phyloP scores from a whole-genome alignment of 371 early-diverging fungal genomes.

The Mortierella sp. region DNA sequence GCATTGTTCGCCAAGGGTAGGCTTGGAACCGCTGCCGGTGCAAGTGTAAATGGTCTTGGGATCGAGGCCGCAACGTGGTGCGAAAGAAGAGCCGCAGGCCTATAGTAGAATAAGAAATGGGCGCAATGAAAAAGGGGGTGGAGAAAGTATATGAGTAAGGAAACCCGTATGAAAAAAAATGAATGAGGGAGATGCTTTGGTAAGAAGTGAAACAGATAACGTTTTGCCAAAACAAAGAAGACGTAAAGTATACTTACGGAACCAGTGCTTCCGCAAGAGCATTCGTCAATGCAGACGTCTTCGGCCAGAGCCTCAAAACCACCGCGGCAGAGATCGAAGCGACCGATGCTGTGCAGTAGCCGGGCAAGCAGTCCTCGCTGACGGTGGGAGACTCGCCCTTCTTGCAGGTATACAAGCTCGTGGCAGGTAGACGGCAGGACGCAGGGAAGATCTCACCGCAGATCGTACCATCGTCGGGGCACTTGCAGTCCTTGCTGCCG shows the following conservation, averaged over 20 bases:
- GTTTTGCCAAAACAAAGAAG: neutral
- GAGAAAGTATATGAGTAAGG: too few species aligned
- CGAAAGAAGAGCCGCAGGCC: conserved; percentile 26
- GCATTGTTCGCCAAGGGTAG: neutral
- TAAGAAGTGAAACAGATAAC: too few species aligned
- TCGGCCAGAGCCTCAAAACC: neutral
- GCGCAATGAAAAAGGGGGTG: neutral
- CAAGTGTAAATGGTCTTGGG: neutral
- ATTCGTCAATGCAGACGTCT: conserved; percentile 3
- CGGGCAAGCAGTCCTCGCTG: conserved; percentile 5
- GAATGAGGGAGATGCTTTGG: neutral
- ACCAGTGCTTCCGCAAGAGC: conserved; percentile 10
- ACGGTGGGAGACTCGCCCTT: conserved; percentile 4
- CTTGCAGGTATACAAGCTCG: conserved; percentile 11
- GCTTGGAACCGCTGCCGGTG: neutral
- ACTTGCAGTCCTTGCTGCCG: conserved; percentile 21
- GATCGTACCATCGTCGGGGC: conserved; percentile 11
- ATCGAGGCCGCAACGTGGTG: neutral
- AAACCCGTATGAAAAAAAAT: neutral
- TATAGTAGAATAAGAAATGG: neutral
- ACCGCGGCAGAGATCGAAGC: neutral
- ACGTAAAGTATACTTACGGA: neutral
- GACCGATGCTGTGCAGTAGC: neutral
- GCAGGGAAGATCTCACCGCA: conserved; percentile 27
- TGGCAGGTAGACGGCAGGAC: conserved; percentile 4